Percentiles rank a stretch among this genome's conserved stretches.
phyloP scores from a whole-genome alignment of 305 asterid species.

The Fraxinus nigra region DNA sequence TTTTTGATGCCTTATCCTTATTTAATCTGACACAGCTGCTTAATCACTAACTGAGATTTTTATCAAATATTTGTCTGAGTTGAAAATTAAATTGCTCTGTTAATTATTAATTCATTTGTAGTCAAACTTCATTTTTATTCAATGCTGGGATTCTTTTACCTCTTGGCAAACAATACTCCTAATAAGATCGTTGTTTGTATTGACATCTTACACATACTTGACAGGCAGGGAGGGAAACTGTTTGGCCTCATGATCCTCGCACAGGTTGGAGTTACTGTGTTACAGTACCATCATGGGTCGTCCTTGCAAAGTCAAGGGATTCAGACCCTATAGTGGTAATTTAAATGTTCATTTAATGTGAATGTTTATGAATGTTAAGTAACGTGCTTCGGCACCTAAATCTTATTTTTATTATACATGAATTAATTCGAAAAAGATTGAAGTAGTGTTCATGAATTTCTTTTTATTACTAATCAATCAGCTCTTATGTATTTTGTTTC shows the following conservation, averaged over 20 bases:
- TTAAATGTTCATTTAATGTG: slow-evolving; percentile 25
- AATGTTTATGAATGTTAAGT: background rate
- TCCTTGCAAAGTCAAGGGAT: slow-evolving; percentile 84
- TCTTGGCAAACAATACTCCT: background rate
- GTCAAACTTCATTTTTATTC: slow-evolving; percentile 5
- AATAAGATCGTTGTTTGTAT: slow-evolving; percentile 9
- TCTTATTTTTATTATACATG: background rate
- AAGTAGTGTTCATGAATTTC: background rate
- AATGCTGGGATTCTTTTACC: slow-evolving; percentile 1
- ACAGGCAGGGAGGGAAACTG: slow-evolving; percentile 81
- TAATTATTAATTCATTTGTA: slow-evolving; percentile 1
- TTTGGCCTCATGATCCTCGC: slow-evolving; percentile 96
- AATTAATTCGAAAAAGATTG: background rate
- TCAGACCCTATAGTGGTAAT: slow-evolving; percentile 94
- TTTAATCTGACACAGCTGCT: slow-evolving; percentile 6
- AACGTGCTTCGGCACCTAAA: background rate
- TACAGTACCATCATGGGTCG: slow-evolving; percentile 90
- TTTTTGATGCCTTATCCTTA: background rate
- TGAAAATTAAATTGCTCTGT: slow-evolving; percentile 16
- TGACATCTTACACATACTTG: slow-evolving; percentile 24
- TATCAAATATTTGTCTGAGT: slow-evolving; percentile 9
- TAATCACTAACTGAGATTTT: background rate
- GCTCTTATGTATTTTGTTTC: background rate
- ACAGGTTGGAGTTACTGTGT: slow-evolving; percentile 97
- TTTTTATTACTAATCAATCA: background rate